phyloP scores from a whole-genome alignment of 441 rosid genomes.

The Raphanus hybrid region DNA sequence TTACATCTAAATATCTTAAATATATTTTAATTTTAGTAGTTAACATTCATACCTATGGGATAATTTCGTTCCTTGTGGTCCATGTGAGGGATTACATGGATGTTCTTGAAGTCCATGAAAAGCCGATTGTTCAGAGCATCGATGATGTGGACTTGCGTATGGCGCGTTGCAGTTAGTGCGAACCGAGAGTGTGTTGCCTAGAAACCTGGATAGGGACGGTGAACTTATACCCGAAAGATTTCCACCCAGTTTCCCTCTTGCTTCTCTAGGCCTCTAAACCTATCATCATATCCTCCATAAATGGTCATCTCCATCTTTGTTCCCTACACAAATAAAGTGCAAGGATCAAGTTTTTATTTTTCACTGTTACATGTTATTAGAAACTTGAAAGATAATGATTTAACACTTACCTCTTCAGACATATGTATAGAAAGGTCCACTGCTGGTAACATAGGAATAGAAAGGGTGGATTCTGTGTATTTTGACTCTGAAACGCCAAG shows the following conservation, averaged over 20 bases:
- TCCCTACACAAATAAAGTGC: not conserved
- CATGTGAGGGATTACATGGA: not conserved
- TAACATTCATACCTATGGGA: too few species aligned
- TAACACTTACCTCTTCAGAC: not conserved
- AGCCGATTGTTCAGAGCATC: too few species aligned
- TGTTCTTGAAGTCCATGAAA: not conserved
- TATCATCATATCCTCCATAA: not conserved
- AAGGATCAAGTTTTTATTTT: not conserved
- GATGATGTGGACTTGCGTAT: too few species aligned
- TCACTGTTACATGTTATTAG: not conserved
- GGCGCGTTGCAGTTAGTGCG: too few species aligned
- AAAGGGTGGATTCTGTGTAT: not conserved
- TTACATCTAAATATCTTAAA: not conserved
- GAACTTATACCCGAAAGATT: too few species aligned
- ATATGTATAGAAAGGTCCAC: not conserved
- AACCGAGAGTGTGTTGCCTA: too few species aligned
- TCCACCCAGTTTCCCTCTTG: too few species aligned
- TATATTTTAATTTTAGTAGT: not conserved
- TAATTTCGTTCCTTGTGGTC: too few species aligned
- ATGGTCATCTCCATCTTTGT: not conserved
- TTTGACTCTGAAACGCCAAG: not conserved
- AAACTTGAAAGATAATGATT: not conserved
- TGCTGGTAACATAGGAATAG: not conserved
- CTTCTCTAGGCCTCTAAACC: too few species aligned
- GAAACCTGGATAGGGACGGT: too few species aligned